Base-by-base conservation (phyloP, 192 early-diverging fungal species). In the Entomortierella parvispora region DNA sequence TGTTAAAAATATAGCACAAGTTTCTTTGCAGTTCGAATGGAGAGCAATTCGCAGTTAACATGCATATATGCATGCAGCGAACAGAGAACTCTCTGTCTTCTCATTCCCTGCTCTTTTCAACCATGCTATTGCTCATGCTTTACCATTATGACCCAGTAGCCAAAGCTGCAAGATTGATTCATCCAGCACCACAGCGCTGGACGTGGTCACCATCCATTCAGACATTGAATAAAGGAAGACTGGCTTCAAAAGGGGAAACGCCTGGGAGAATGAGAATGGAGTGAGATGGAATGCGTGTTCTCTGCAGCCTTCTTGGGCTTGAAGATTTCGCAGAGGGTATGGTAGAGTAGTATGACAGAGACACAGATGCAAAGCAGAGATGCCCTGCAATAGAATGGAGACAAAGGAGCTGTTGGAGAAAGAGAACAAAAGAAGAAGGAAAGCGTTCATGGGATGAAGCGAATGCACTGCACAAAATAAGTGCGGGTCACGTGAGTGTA, bases 101-200 rank as follows among this genome's bases (percentile, higher is more conserved):
- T n/a, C n/a, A n/a, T n/a, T n/a, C n/a, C n/a, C n/a, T n/a, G n/a
- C n/a, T n/a, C n/a, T n/a, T n/a, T n/a, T n/a, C n/a, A n/a, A n/a
- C n/a, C n/a, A n/a, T n/a, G n/a, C n/a, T n/a, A n/a, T 33, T 11
- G 25, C 12, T 43, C 20, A 28, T 40, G 11, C 7, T 8, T 40
- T 65, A 70, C 68, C 77, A 50, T 50, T 70, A 32, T 71, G 68
- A n/a, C 79, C 79, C 4, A 71, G 53, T 20, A 71, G 20, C 79
- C 79, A 80, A 11, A 70, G 64, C 40, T 67, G 65, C 10, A 80
- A 56, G 18, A 80, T 71, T 43, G 79, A 72, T 49, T 71, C 62
- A 57, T 80, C 79, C 42, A 80, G 62, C 17, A 80, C 68, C n/a
- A 80, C 62, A 33, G 69, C 68, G 29, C 69, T 80, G 28, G 79